phyloP scores from a whole-genome alignment of 768 basidiomycete genomes.

The Leucocoprinus sp. region DNA sequence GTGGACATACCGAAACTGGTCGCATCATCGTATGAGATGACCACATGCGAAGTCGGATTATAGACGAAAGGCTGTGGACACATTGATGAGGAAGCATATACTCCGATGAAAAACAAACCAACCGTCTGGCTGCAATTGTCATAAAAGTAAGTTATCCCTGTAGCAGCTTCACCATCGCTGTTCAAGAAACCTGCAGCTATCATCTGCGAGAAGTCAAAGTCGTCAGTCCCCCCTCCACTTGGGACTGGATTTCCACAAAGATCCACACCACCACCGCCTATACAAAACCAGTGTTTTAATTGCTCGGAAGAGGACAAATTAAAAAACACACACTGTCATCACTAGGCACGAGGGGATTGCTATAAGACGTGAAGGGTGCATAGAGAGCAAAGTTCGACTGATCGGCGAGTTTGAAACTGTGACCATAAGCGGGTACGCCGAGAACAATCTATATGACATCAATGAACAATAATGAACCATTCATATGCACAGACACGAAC shows the following conservation, averaged over 20 bases:
- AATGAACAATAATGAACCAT: background rate
- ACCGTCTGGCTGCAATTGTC: conserved; percentile 74
- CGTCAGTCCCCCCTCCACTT: conserved; percentile 31
- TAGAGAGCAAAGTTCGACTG: conserved; percentile 33
- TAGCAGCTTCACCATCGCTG: conserved; percentile 33
- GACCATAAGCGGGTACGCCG: conserved; percentile 77
- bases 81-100: background rate
- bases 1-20: conserved; percentile 44
- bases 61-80: conserved; percentile 58
- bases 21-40: conserved; percentile 65
- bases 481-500: conserved; percentile 13
- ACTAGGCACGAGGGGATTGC: conserved; percentile 27
- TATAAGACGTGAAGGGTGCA: conserved; percentile 34
- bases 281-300: background rate
- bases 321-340: conserved; percentile 4
- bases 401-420: conserved; percentile 47
- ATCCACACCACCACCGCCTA: conserved; percentile 22
- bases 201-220: conserved; percentile 56
- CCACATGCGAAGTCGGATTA: conserved; percentile 37
- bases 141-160: conserved; percentile 46
- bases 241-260: conserved; percentile 34
- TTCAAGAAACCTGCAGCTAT: conserved; percentile 47
- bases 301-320: background rate
- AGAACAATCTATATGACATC: conserved; percentile 46
- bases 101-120: conserved; percentile 17